Percentiles rank a stretch among this genome's conserved stretches.
Evolutionary conservation across 768 basidiomycete species (phyloP).

Genomic region (Termitomyces heimii): DNA sequence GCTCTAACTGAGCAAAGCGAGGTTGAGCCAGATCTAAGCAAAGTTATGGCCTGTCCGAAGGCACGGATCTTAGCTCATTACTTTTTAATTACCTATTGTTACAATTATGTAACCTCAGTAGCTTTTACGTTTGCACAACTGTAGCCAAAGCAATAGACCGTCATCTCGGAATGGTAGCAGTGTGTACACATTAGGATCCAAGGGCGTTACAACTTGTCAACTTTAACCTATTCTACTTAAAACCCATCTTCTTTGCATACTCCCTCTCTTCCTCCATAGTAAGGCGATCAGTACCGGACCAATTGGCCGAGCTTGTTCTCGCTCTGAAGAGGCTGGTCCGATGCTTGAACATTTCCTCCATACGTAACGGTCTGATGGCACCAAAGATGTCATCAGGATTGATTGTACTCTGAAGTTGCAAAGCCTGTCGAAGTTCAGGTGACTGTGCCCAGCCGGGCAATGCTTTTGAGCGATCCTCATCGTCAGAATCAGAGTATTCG

Average conservation of each 20-base stretch:
- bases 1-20: no score
- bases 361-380: slow-evolving; percentile 73
- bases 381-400: slow-evolving; percentile 94
- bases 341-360: slow-evolving; percentile 90
- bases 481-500: slow-evolving; percentile 96
- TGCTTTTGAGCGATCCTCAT: slow-evolving; percentile 72
- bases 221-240: slow-evolving; percentile 37
- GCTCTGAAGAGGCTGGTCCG: slow-evolving; percentile 80
- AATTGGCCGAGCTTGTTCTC: slow-evolving; percentile 92
- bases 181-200: no score
- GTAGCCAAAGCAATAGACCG: no score
- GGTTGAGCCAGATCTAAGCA: no score
- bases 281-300: slow-evolving; percentile 87
- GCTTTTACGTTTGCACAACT: no score
- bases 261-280: slow-evolving; percentile 80
- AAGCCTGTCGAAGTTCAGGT: slow-evolving; percentile 73
- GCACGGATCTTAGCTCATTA: no score
- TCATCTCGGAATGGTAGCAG: no score
- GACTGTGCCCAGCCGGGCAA: slow-evolving; percentile 91
- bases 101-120: no score
- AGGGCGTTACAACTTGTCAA: no score
- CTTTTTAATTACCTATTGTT: no score
- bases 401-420: slow-evolving; percentile 78
- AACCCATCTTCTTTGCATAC: slow-evolving; percentile 91
- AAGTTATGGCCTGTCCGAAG: no score